These are phyloP conservation scores for Exophiala calicioides DNA, from an alignment of 2,329 filamentous ascomycete genomes.

Conservation along the genomic window DNA sequence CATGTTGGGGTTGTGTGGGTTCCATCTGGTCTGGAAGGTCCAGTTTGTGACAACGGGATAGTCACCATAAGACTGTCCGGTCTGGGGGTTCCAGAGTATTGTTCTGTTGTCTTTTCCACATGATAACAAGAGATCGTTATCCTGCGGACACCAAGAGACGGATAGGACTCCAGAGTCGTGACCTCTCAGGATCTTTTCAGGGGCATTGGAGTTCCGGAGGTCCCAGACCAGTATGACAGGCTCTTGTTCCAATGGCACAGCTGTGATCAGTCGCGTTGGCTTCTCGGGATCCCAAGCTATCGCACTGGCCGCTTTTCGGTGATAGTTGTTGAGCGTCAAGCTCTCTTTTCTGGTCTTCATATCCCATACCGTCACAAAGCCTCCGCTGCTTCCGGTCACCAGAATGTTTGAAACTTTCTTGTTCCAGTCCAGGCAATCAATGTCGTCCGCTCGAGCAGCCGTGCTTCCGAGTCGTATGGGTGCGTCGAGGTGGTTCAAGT, in stretches of 20 bases:
- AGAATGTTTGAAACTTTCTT: slow-evolving; percentile 96
- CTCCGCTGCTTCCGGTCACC: slow-evolving; percentile 87
- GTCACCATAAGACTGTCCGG: slow-evolving; percentile 82
- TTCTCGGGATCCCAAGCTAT: slow-evolving; percentile 94
- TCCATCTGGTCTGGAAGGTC: slow-evolving; percentile 95
- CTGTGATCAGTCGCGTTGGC: slow-evolving; percentile 88
- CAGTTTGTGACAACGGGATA: slow-evolving; percentile 98
- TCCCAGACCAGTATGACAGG: slow-evolving; percentile 93
- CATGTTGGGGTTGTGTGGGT: slow-evolving; percentile 87
- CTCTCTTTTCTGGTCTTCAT: slow-evolving; percentile 97
- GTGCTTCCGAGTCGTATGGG: slow-evolving; percentile 86
- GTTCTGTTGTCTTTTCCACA: slow-evolving; percentile 97
- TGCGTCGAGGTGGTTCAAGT: slow-evolving; percentile 84
- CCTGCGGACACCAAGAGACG: slow-evolving; percentile 91
- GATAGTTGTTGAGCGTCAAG: slow-evolving; percentile 83
- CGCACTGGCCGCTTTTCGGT: slow-evolving; percentile 88
- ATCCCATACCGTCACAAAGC: slow-evolving; percentile 98
- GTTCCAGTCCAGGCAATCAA: slow-evolving; percentile 98
- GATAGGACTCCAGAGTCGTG: slow-evolving; percentile 93
- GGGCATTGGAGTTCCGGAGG: slow-evolving; percentile 90
- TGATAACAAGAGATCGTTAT: slow-evolving; percentile 83
- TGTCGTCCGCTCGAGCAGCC: slow-evolving; percentile 86
- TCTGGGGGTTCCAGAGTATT: slow-evolving; percentile 94
- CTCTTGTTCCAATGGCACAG: slow-evolving; percentile 83
- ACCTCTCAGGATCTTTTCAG: slow-evolving; percentile 80